These are phyloP conservation scores for Aspergillus brasiliensis DNA, from an alignment of 2,329 filamentous ascomycete genomes.

Conservation along the genomic window DNA sequence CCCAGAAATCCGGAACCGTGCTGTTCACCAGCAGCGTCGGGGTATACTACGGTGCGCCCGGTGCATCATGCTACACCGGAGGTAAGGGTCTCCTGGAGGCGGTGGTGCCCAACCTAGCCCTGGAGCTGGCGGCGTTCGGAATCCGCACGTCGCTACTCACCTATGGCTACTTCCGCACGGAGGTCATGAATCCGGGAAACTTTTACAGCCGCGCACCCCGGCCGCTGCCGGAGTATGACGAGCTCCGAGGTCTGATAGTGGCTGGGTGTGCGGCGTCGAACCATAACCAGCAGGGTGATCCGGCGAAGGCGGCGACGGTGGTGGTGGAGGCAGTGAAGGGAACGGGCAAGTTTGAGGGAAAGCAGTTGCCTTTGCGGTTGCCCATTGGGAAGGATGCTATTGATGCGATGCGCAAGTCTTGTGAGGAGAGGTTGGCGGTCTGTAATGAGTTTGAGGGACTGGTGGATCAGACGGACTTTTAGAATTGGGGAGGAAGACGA, in stretches of 20 bases:
- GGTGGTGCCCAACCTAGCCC: conserved; percentile 30
- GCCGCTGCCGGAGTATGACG: conserved; percentile 12
- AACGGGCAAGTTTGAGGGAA: conserved; percentile 11
- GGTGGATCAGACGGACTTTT: too few species aligned
- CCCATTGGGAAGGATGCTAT: conserved; percentile 14
- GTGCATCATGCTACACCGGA: conserved; percentile 38
- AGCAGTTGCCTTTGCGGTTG: conserved; percentile 13
- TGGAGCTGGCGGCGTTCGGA: conserved; percentile 28
- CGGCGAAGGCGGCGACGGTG: conserved; percentile 9
- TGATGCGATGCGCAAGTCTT: conserved; percentile 9
- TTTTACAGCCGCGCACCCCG: conserved; percentile 1
- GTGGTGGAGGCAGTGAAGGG: conserved; percentile 18
- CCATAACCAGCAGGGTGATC: conserved; percentile 18
- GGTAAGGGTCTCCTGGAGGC: conserved; percentile 56
- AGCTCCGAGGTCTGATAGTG: conserved; percentile 6
- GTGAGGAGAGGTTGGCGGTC: neutral
- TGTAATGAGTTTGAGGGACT: neutral
- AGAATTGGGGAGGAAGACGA: too few species aligned
- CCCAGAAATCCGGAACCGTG: conserved; percentile 37
- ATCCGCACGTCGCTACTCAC: conserved; percentile 48
- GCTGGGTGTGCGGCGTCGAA: neutral
- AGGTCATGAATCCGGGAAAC: conserved; percentile 43
- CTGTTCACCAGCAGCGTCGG: conserved; percentile 44
- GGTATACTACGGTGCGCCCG: conserved; percentile 42
- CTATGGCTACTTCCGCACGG: conserved; percentile 58